Percentiles rank a stretch among this genome's conserved stretches.
phyloP scores from a whole-genome alignment of 2,329 filamentous ascomycete species.

The Aspergillus quadrilineatus region DNA sequence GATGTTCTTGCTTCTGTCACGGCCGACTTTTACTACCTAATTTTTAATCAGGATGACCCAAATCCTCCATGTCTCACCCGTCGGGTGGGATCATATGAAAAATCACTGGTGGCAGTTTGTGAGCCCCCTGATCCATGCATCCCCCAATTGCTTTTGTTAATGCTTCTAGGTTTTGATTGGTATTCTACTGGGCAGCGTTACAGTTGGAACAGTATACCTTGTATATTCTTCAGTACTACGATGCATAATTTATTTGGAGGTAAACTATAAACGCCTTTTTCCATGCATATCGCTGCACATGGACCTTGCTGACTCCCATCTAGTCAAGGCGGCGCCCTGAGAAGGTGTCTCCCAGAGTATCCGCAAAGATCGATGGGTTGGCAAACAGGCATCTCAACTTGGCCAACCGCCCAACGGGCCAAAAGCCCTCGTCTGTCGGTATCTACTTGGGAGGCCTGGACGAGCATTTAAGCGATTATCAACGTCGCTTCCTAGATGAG shows the following conservation, averaged over 20 bases:
- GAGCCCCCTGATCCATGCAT: constrained; percentile 17
- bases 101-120: constrained; percentile 47
- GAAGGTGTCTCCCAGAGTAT: constrained; percentile 26
- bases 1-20: constrained; percentile 11
- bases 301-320: background rate
- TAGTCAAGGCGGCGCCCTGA: constrained; percentile 28
- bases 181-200: constrained; percentile 32
- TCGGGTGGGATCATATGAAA: constrained; percentile 39
- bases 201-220: constrained; percentile 30
- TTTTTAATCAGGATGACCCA: constrained; percentile 28
- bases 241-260: constrained; percentile 30
- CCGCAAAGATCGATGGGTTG: constrained; percentile 24
- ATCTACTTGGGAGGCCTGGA: constrained; percentile 45
- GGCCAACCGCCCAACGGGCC: constrained; percentile 11
- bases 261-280: constrained; percentile 10
- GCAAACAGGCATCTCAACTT: constrained; percentile 25
- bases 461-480: constrained; percentile 29
- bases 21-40: constrained; percentile 12
- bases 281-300: background rate
- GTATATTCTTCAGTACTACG: constrained; percentile 26
- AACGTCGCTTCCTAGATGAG: constrained; percentile 38
- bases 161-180: constrained; percentile 35
- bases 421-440: constrained; percentile 41
- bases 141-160: constrained; percentile 16
- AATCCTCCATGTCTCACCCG: constrained; percentile 29